Percentiles rank a stretch among this genome's conserved stretches.
Conservation (phyloP, 169 alveolate genomes). For the Plasmodium cynomolgi region DNA sequence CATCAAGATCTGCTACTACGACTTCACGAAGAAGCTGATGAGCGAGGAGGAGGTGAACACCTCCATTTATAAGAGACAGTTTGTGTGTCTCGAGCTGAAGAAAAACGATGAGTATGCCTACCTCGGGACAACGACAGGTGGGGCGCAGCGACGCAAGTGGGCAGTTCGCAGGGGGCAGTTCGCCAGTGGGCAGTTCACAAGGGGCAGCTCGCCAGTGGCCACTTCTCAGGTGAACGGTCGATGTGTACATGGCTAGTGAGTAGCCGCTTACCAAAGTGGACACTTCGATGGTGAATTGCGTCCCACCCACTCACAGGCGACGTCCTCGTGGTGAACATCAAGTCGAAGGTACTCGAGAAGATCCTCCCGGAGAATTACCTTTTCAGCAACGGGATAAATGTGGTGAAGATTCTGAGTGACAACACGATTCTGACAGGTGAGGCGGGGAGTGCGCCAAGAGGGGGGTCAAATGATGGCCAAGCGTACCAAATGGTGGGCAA, state of each 20-base stretch:
- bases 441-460: neutral
- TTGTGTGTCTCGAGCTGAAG: slow-evolving; percentile 51
- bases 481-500: neutral
- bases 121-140: slow-evolving; percentile 72
- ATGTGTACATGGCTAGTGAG: neutral
- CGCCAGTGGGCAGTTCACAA: neutral
- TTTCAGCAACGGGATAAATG: slow-evolving; percentile 73
- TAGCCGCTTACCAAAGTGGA: neutral
- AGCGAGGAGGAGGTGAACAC: slow-evolving; percentile 68
- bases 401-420: slow-evolving; percentile 45
- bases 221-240: too few species aligned
- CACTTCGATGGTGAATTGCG: neutral
- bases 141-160: neutral
- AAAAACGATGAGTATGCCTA: slow-evolving; percentile 67
- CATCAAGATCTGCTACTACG: slow-evolving; percentile 59
- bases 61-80: slow-evolving; percentile 66
- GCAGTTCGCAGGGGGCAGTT: neutral
- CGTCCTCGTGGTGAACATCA: slow-evolving; percentile 52
- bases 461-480: too few species aligned
- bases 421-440: slow-evolving; percentile 59
- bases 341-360: slow-evolving; percentile 58
- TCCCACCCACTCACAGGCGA: slow-evolving; percentile 27
- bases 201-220: neutral
- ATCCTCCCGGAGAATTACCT: slow-evolving; percentile 58
- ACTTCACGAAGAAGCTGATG: slow-evolving; percentile 55